These are phyloP conservation scores for Candida arabinofermentans DNA, from an alignment of 805 yeast genomes.

Conservation along the genomic window DNA sequence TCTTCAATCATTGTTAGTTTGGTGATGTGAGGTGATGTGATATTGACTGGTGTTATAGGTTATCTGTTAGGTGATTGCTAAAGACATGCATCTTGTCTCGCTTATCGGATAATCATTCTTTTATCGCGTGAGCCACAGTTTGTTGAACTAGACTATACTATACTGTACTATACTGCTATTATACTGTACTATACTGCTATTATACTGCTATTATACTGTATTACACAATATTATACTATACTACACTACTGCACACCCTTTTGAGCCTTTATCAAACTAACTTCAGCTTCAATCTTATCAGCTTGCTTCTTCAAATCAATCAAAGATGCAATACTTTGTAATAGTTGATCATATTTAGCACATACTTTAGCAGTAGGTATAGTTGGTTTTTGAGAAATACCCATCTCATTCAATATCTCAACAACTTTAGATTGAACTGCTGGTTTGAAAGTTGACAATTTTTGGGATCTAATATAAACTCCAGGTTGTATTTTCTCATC, in stretches of 20 bases:
- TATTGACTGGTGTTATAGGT: too few relatives aligned
- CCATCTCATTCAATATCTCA: constrained; percentile 70
- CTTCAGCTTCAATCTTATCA: constrained; percentile 84
- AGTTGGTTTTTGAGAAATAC: constrained; percentile 74
- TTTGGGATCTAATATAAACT: constrained; percentile 74
- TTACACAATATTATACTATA: background rate
- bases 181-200: too few relatives aligned
- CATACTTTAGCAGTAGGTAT: constrained; percentile 83
- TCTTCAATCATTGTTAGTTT: too few relatives aligned
- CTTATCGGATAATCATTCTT: too few relatives aligned
- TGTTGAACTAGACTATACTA: too few relatives aligned
- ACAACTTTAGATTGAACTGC: constrained; percentile 60
- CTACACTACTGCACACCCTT: constrained; percentile 18
- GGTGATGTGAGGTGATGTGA: too few relatives aligned
- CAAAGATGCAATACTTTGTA: constrained; percentile 63
- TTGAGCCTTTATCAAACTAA: constrained; percentile 40
- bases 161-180: too few relatives aligned
- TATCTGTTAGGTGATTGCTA: too few relatives aligned
- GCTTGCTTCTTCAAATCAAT: constrained; percentile 82
- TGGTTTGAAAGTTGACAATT: constrained; percentile 75
- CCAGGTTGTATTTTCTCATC: constrained; percentile 75
- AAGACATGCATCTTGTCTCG: too few relatives aligned
- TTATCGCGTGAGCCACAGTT: too few relatives aligned
- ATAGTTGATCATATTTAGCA: constrained; percentile 69
- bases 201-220: too few relatives aligned